Base-by-base conservation (phyloP, 1,139 yeast genomes). In the Komagataea norvegica region DNA sequence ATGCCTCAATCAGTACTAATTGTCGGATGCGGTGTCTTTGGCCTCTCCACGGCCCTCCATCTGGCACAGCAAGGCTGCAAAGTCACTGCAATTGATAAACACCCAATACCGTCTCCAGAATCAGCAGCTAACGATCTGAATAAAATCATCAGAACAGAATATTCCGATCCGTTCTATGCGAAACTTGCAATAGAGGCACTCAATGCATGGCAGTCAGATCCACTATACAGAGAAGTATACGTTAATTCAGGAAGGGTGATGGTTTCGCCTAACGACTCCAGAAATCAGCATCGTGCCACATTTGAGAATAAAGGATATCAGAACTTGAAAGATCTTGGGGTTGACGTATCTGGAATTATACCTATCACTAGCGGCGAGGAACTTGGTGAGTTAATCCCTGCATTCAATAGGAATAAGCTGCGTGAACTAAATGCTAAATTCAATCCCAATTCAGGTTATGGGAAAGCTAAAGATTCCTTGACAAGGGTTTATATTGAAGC, bases 61-160 rank as follows among this genome's bases (percentile, higher is more conserved):
- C 49, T 70, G 11, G 59, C 62, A 3, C 40, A 47, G 25, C 37
- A 37, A 9, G 63, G 62, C 1, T 38, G 56, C 4, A 40, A 45
- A 22, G 66, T 68, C 6, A 44, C 53, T 1, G 61, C 63, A 0
- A 46, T 71, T 19, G 77, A 71, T 49, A 58, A 61, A 13, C 60
- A 57, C 40, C 55, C 61, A 15, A 62, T 68, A 2, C 76, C 76
- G 8, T 70, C 76, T 0, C 67, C 68, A 1, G 57, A 67, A 55
- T 65, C 74, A 3, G 77, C 76, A n/a, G 70, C 73, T 6, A 62
- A 61, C 37, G 76, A 71, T 47, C 56, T 61, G 43, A 71, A 70
- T 49, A 71, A 71, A 50, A 70, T 71, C 37, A 62, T 71, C n/a
- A 56, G 74, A 40, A 56, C 65, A 13, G 73, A 68, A 42, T 69